Evolutionary conservation across 495 filamentous ascomycete genomes (phyloP).

Genomic region (Aspergillus affinis): DNA sequence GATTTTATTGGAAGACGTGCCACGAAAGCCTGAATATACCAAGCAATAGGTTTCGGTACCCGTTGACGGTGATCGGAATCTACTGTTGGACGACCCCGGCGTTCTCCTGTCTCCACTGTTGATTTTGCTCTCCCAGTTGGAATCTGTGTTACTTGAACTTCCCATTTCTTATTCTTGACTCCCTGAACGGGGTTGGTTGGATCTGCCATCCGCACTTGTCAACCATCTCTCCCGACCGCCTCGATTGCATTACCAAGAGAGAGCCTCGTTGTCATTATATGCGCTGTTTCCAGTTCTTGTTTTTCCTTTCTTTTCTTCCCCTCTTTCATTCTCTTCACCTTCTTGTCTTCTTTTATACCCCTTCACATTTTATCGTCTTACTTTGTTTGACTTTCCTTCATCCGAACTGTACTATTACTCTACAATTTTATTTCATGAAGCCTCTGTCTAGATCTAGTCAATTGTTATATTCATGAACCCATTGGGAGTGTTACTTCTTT

Average conservation of each 20-base stretch:
- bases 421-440: slow-evolving; percentile 19
- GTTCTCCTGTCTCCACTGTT: background rate
- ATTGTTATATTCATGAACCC: background rate
- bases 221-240: background rate
- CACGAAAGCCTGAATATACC: slow-evolving; percentile 10
- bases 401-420: slow-evolving; percentile 35
- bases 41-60: background rate
- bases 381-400: slow-evolving; percentile 16
- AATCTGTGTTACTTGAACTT: background rate
- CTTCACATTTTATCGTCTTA: slow-evolving; percentile 21
- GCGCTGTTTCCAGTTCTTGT: slow-evolving; percentile 16
- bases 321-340: slow-evolving; percentile 16
- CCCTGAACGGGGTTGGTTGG: background rate
- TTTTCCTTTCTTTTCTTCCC: slow-evolving; percentile 20
- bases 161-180: background rate
- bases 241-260: background rate
- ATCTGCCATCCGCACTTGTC: background rate
- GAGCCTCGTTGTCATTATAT: background rate
- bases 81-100: background rate
- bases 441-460: slow-evolving; percentile 19
- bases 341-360: slow-evolving; percentile 32
- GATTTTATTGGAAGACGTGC: slow-evolving; percentile 14
- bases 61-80: background rate
- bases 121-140: background rate
- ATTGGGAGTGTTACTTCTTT: background rate